Percentiles rank a stretch among this genome's conserved stretches.
Conservation (phyloP, 1,139 yeast species). For the Yamadazyma mexicana region DNA sequence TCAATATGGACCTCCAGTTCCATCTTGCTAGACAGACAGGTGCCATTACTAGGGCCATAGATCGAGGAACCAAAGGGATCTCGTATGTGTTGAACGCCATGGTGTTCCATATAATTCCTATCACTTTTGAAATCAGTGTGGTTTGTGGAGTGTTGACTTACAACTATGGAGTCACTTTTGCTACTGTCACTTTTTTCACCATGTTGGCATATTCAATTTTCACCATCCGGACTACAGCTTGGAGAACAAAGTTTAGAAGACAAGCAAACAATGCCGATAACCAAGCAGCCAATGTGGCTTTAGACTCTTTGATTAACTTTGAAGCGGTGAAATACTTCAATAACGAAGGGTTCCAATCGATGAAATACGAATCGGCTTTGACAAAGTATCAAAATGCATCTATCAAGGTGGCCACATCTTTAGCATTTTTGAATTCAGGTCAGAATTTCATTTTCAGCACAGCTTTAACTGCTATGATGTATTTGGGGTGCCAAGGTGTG, state of each 20-base stretch:
- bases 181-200: slow-evolving; percentile 83
- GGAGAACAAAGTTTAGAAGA: slow-evolving; percentile 93
- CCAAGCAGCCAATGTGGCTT: slow-evolving; percentile 88
- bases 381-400: slow-evolving; percentile 76
- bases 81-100: slow-evolving; percentile 89
- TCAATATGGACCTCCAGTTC: slow-evolving; percentile 84
- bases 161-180: slow-evolving; percentile 86
- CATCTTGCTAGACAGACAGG: slow-evolving; percentile 94
- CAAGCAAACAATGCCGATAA: slow-evolving; percentile 94
- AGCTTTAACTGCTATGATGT: slow-evolving; percentile 97
- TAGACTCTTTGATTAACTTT: slow-evolving; percentile 90
- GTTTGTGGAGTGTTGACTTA: slow-evolving; percentile 94
- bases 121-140: slow-evolving; percentile 84
- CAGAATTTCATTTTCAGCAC: slow-evolving; percentile 89
- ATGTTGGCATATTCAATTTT: slow-evolving; percentile 85
- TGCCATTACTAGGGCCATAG: slow-evolving; percentile 93
- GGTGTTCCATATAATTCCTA: slow-evolving; percentile 96
- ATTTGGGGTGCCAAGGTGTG: slow-evolving; percentile 96
- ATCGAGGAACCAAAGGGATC: slow-evolving; percentile 96
- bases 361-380: slow-evolving; percentile 79
- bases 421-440: slow-evolving; percentile 88
- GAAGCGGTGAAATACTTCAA: slow-evolving; percentile 95
- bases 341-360: slow-evolving; percentile 76
- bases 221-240: slow-evolving; percentile 89
- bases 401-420: slow-evolving; percentile 87